Percentiles rank a stretch among this genome's conserved stretches.
These are phyloP conservation scores for Chytriomyces sp. DNA, from an alignment of 192 early-diverging fungal genomes.

Conservation along the genomic window DNA sequence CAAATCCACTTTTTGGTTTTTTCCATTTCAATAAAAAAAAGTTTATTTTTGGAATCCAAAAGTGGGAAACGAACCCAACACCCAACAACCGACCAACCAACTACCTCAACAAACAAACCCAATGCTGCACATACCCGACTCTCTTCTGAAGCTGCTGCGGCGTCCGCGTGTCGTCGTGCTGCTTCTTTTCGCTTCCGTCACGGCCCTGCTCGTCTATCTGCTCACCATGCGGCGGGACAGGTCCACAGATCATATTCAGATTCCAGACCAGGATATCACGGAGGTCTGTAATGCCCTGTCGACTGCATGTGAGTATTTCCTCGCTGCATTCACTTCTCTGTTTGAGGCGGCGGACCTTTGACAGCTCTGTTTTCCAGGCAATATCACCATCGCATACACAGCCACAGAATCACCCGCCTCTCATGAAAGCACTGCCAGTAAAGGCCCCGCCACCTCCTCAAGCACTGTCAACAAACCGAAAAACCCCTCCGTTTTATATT, in stretches of 20 bases:
- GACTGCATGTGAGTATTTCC: neutral
- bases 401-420: neutral
- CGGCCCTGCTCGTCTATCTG: neutral
- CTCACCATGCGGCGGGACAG: neutral
- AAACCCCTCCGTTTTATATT: conserved; percentile 12
- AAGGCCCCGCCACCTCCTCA: neutral
- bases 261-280: neutral
- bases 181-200: neutral
- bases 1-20: too few relatives aligned
- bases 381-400: neutral
- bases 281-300: neutral
- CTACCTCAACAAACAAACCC: neutral
- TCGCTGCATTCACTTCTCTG: neutral
- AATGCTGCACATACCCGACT: neutral
- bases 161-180: neutral
- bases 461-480: neutral
- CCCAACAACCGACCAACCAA: neutral
- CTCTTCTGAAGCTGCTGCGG: neutral
- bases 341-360: neutral
- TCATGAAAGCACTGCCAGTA: neutral
- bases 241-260: neutral
- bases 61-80: too few relatives aligned
- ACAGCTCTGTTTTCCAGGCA: neutral
- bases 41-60: too few relatives aligned
- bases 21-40: too few relatives aligned